Conservation (phyloP, 495 filamentous ascomycete species). For the Symbiotaphrina buchneri region DNA sequence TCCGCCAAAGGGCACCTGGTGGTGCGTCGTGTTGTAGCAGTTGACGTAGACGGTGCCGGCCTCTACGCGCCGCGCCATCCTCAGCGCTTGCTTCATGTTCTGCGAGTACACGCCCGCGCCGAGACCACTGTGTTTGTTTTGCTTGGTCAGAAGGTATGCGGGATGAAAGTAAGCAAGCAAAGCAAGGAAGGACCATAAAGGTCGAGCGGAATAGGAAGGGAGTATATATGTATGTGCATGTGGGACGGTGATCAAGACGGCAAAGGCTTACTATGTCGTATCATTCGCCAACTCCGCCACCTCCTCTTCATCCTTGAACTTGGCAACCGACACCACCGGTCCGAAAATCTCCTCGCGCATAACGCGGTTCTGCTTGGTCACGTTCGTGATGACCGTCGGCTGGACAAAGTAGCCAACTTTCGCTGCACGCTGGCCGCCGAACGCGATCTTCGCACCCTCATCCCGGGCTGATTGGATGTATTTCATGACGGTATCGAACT, state of each 20-base stretch:
- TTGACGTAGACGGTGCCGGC: slow-evolving; percentile 97
- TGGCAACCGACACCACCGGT: slow-evolving; percentile 79
- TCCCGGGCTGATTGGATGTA: slow-evolving; percentile 87
- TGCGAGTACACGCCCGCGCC: slow-evolving; percentile 85
- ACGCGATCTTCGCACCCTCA: slow-evolving; percentile 63
- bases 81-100: slow-evolving; percentile 80
- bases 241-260: too few relatives aligned
- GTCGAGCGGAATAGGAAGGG: too few relatives aligned
- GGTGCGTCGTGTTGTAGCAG: slow-evolving; percentile 69
- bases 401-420: slow-evolving; percentile 91
- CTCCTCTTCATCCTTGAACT: slow-evolving; percentile 80
- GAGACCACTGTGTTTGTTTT: slow-evolving; percentile 72
- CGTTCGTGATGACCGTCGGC: slow-evolving; percentile 90
- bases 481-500: slow-evolving; percentile 93
- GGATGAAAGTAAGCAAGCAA: too few relatives aligned
- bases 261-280: too few relatives aligned
- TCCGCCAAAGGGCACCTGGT: slow-evolving; percentile 72
- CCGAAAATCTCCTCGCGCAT: slow-evolving; percentile 98
- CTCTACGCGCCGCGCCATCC: slow-evolving; percentile 56
- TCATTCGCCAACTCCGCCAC: slow-evolving; percentile 62
- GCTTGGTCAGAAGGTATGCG: too few relatives aligned
- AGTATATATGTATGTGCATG: too few relatives aligned
- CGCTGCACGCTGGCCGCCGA: slow-evolving; percentile 75
- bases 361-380: slow-evolving; percentile 85
- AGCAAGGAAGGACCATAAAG: too few relatives aligned